Evolutionary conservation across 2,329 filamentous ascomycete genomes (phyloP).

Genomic region (Alternaria panax): DNA sequence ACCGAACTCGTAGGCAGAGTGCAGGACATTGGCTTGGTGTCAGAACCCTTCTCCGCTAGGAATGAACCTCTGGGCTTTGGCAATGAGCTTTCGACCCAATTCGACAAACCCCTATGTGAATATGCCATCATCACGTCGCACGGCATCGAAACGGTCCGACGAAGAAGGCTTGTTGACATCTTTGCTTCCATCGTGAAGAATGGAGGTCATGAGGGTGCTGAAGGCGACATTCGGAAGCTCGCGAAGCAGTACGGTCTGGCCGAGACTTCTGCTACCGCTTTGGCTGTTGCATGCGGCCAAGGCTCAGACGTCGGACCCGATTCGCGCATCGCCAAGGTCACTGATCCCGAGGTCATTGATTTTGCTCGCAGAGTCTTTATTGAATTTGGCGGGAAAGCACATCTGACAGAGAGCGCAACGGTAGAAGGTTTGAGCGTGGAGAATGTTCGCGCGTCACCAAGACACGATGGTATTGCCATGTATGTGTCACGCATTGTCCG

Average conservation of each 20-base stretch:
- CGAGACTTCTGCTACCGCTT: slow-evolving; percentile 86
- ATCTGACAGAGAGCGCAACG: slow-evolving; percentile 77
- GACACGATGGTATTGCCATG: slow-evolving; percentile 85
- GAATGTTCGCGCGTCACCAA: slow-evolving; percentile 83
- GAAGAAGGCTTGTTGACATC: slow-evolving; percentile 86
- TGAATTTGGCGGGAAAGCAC: slow-evolving; percentile 88
- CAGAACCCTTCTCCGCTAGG: slow-evolving; percentile 68
- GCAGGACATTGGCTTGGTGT: slow-evolving; percentile 80
- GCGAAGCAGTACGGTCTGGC: slow-evolving; percentile 85
- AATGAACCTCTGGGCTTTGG: slow-evolving; percentile 80
- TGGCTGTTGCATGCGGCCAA: slow-evolving; percentile 95
- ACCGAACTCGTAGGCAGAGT: slow-evolving; percentile 76
- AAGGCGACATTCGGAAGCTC: slow-evolving; percentile 82
- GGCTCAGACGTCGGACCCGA: slow-evolving; percentile 80
- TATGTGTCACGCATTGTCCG: slow-evolving; percentile 90
- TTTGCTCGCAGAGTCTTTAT: slow-evolving; percentile 87
- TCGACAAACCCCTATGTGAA: slow-evolving; percentile 81
- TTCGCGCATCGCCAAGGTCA: slow-evolving; percentile 72
- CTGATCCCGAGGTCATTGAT: slow-evolving; percentile 85
- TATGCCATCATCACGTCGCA: slow-evolving; percentile 91
- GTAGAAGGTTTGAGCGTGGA: slow-evolving; percentile 73
- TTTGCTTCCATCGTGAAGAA: slow-evolving; percentile 84
- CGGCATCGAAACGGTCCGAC: slow-evolving; percentile 84
- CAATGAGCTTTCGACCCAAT: slow-evolving; percentile 96
- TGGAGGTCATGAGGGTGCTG: slow-evolving; percentile 78